Percentiles rank a stretch among this genome's conserved stretches.
phyloP scores from a whole-genome alignment of 1,139 yeast genomes.

The Magnusiomyces magnusii region DNA sequence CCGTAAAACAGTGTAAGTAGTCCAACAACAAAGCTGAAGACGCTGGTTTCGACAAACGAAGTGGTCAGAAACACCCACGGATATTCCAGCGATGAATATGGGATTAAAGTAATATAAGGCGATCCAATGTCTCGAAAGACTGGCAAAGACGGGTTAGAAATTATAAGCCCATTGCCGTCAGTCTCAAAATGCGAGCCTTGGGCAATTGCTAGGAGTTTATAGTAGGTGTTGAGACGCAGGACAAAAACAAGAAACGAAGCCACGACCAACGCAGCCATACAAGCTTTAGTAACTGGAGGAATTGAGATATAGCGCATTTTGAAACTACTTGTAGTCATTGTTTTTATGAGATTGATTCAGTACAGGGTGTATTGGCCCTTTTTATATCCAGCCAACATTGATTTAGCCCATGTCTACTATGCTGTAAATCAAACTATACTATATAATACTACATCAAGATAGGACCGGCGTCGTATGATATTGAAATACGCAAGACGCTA shows the following conservation, averaged over 20 bases:
- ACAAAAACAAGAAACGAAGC: slow-evolving; percentile 30
- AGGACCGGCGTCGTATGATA: no score
- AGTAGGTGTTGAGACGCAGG: slow-evolving; percentile 28
- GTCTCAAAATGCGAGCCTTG: slow-evolving; percentile 9
- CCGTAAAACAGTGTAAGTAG: slow-evolving; percentile 47
- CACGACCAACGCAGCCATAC: slow-evolving; percentile 29
- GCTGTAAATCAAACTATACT: no score
- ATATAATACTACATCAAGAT: no score
- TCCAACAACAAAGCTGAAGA: slow-evolving; percentile 46
- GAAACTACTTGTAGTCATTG: no score
- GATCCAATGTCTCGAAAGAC: slow-evolving; percentile 40
- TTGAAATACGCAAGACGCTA: no score
- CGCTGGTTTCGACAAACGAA: slow-evolving; percentile 59
- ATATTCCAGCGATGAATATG: slow-evolving; percentile 48
- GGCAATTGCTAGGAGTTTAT: slow-evolving; percentile 18
- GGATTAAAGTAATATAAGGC: slow-evolving; percentile 65
- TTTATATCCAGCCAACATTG: no score
- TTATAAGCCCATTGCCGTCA: slow-evolving; percentile 11
- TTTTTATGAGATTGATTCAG: no score
- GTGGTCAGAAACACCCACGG: slow-evolving; percentile 78
- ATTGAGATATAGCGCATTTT: no score
- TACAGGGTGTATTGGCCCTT: no score
- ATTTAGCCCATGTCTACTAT: no score
- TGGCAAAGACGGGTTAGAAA: slow-evolving; percentile 17
- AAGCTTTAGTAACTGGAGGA: slow-evolving; percentile 39